phyloP scores from a whole-genome alignment of 345 rosid genomes.

The Acer campestre region DNA sequence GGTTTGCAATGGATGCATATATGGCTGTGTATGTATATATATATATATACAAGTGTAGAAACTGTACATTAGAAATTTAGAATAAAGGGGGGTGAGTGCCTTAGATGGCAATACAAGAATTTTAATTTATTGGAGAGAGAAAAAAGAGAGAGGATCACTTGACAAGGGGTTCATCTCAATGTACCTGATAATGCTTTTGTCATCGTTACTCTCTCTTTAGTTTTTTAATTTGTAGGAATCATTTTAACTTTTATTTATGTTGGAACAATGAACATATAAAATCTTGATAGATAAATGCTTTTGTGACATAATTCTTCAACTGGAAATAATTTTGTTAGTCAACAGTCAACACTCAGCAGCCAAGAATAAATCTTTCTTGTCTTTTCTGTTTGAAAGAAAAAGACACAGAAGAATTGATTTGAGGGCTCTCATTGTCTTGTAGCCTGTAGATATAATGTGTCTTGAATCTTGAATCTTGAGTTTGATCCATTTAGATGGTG shows the following conservation, averaged over 20 bases:
- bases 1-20: neutral
- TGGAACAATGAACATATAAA: neutral
- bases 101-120: constrained; percentile 42
- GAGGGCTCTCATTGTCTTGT: neutral
- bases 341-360: neutral
- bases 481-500: too few species aligned
- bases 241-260: neutral
- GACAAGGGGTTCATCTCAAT: constrained; percentile 29
- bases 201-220: neutral
- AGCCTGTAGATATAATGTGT: too few species aligned
- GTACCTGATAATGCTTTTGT: constrained; percentile 15
- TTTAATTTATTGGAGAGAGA: constrained; percentile 10
- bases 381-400: neutral
- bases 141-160: constrained; percentile 34
- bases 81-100: constrained; percentile 39
- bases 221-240: constrained; percentile 2
- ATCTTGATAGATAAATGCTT: neutral
- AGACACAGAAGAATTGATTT: neutral
- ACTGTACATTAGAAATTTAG: neutral
- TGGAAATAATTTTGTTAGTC: neutral
- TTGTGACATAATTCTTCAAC: neutral
- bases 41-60: neutral
- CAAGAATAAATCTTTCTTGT: neutral
- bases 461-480: too few species aligned
- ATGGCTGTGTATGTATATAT: neutral